Evolutionary conservation across 306 rosid species (phyloP).

Genomic region (Luffa aegyptiaca): DNA sequence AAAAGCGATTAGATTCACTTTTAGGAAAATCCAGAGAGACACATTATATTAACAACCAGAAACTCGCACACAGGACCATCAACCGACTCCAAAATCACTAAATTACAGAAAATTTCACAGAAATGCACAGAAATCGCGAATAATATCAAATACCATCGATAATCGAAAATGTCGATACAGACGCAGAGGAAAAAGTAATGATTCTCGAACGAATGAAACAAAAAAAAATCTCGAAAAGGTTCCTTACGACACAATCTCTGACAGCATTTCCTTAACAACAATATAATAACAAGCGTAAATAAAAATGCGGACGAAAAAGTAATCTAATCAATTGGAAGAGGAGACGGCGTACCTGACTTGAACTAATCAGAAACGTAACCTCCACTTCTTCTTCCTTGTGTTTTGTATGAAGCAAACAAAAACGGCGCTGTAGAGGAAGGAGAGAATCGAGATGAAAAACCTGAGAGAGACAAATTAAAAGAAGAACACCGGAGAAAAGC

Average conservation of each 20-base stretch:
- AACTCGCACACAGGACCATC: background rate
- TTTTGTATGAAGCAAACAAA: background rate
- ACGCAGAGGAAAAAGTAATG: background rate
- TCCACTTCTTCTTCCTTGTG: background rate
- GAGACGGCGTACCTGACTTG: constrained; percentile 14
- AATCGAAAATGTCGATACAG: background rate
- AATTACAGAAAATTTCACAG: background rate
- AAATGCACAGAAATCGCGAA: background rate
- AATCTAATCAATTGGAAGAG: background rate
- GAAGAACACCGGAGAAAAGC: background rate
- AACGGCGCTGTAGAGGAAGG: background rate
- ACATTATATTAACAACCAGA: background rate
- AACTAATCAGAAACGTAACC: background rate
- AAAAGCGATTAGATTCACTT: background rate
- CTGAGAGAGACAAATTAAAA: background rate
- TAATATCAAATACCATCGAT: background rate
- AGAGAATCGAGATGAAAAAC: background rate
- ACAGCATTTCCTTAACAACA: background rate
- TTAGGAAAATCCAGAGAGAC: background rate
- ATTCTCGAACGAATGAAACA: background rate
- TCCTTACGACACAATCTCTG: background rate
- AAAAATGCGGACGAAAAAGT: background rate
- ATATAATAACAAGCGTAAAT: background rate
- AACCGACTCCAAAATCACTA: background rate
- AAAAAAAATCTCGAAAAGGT: background rate